Conservation (phyloP, 306 rosid species). For the Fagus crenata region DNA sequence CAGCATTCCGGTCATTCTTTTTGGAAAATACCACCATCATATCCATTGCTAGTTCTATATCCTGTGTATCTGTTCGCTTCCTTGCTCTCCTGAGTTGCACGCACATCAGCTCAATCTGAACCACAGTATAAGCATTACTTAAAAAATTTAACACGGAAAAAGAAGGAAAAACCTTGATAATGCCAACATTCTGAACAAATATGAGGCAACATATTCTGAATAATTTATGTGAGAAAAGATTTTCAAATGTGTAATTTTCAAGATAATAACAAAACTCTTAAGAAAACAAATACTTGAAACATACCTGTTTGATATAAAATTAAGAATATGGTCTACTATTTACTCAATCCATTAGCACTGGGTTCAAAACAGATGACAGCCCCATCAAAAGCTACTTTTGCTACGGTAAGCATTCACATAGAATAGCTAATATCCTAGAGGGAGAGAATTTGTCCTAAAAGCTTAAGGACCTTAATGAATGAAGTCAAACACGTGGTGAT, state of each 20-base stretch:
- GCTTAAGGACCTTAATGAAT: too few relatives aligned
- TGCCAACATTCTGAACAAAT: not conserved
- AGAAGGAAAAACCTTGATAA: not conserved
- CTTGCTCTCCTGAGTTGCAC: slow-evolving; percentile 70
- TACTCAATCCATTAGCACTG: not conserved
- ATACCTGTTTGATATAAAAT: too few relatives aligned
- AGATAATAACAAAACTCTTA: not conserved
- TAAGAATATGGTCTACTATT: too few relatives aligned
- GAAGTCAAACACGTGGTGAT: too few relatives aligned
- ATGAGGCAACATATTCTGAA: not conserved
- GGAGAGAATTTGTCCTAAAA: too few relatives aligned
- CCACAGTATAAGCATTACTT: slow-evolving; percentile 15
- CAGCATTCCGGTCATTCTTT: slow-evolving; percentile 57
- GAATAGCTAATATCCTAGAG: too few relatives aligned
- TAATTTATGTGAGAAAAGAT: too few relatives aligned
- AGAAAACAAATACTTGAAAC: too few relatives aligned
- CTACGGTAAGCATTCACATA: not conserved
- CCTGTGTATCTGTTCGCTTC: slow-evolving; percentile 76
- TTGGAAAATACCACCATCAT: slow-evolving; percentile 77
- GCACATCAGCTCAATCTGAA: slow-evolving; percentile 82
- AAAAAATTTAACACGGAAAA: slow-evolving; percentile 6
- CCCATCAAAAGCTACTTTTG: not conserved
- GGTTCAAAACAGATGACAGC: not conserved
- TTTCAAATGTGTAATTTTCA: not conserved
- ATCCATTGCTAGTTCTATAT: slow-evolving; percentile 93